phyloP scores from a whole-genome alignment of 305 asterid species.

The Andrographis paniculata region DNA sequence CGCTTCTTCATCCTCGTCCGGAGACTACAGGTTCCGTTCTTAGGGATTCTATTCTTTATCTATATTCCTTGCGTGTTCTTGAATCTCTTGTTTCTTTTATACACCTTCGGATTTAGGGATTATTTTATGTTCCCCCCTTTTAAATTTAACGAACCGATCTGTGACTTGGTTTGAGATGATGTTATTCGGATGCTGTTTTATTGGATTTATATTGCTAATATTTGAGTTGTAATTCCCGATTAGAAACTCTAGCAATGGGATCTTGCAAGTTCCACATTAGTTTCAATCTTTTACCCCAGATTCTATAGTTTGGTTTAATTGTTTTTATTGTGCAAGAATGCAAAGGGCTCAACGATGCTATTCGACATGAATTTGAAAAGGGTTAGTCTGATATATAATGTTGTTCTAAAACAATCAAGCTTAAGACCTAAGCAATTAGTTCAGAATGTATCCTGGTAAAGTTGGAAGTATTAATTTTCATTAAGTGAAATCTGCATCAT shows the following conservation, averaged over 20 bases:
- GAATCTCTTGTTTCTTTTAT: neutral
- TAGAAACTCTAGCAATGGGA: neutral
- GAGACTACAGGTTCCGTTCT: conserved; percentile 42
- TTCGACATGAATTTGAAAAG: too few species aligned
- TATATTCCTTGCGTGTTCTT: neutral
- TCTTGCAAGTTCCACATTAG: too few species aligned
- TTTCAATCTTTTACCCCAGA: too few species aligned
- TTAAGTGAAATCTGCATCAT: too few species aligned
- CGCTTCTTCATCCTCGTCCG: conserved; percentile 50
- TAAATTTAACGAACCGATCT: conserved; percentile 1
- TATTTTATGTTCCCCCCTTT: neutral
- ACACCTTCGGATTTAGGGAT: neutral
- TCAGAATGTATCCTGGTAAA: neutral
- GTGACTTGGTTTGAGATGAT: neutral
- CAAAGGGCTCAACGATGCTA: too few species aligned
- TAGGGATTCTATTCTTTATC: neutral
- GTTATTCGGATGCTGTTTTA: neutral
- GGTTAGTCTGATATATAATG: too few species aligned
- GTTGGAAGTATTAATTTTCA: neutral
- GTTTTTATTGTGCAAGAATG: too few species aligned
- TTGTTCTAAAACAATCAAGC: too few species aligned
- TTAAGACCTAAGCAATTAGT: too few species aligned
- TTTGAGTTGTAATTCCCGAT: neutral
- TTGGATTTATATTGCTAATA: neutral
- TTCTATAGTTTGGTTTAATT: too few species aligned